Evolutionary conservation across 1,284 basidiomycete species (phyloP), one percentile per base, ranked within the genome.

Genomic region (Mycena sp.): DNA sequence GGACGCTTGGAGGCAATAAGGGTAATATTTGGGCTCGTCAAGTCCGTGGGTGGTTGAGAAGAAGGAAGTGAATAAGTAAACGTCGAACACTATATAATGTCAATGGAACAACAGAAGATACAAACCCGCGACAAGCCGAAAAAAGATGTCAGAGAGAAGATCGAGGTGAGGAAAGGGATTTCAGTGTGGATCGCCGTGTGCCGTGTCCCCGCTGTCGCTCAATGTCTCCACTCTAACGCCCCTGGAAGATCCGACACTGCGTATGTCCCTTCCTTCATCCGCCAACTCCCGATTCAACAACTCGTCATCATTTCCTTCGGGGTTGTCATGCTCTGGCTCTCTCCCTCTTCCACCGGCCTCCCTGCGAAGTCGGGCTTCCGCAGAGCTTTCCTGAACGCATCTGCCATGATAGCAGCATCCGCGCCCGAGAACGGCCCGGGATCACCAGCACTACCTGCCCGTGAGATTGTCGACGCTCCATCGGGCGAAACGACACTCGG

Each of bases 331-430:
- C 32, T 78, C 86, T 0, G 86, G 67, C 81, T 84, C 41, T 87
- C 85, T 37, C 86, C 89, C 73, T 93, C 92, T 71, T 92, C 90
- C 9, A 87, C 83, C 6, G 87, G 84, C 46, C 81, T 75, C 29
- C 77, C 84, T 14, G 87, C 84, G 74, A 94, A 94, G 72, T 93
- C 92, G 4, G 93, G 93, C 76, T 94, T 93, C 71, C 93, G 83
- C 67, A 95, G 79, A 64, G 90, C 90, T 74, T 91, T 88, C 69
- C 93, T 83, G 78, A 95, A 95, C 6, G 93, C 93, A 76, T 92
- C 88, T 30, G 93, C 93, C 88, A 95, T 93, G 72, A 94, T 92
- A 29, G 91, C 91, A 52, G 93, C 93, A 75, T 95, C 93, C 29
- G 90, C 88, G 25, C 87, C 89, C 26, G 88, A 91, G 77, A 95